These are phyloP conservation scores for Ganoderma lingzhi DNA, from an alignment of 1,284 basidiomycete genomes.

Conservation along the genomic window DNA sequence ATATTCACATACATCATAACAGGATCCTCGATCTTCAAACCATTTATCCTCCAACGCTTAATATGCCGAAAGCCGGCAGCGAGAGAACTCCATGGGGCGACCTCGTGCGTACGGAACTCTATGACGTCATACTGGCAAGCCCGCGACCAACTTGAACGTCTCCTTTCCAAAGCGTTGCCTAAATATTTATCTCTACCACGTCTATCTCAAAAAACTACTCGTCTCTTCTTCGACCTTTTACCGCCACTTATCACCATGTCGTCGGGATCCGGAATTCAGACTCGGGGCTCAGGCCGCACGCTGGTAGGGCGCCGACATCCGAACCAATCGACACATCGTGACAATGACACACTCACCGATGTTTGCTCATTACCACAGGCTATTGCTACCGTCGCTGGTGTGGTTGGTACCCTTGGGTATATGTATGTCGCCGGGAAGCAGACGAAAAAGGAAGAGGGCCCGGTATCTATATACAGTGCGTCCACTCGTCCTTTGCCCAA, in stretches of 20 bases:
- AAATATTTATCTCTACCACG: neutral
- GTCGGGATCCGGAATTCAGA: slow-evolving; percentile 17
- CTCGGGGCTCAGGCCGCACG: slow-evolving; percentile 24
- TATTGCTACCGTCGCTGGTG: slow-evolving; percentile 34
- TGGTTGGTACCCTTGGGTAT: slow-evolving; percentile 38
- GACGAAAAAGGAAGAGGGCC: slow-evolving; percentile 37
- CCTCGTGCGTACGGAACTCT: too few relatives aligned
- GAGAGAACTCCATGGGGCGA: too few relatives aligned
- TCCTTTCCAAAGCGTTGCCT: neutral
- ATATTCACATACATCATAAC: too few relatives aligned
- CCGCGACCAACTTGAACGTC: neutral
- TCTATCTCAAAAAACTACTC: neutral
- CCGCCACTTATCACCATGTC: neutral
- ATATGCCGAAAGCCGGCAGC: too few relatives aligned
- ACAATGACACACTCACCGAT: neutral
- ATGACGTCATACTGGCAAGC: neutral
- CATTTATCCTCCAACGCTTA: too few relatives aligned
- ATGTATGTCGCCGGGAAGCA: slow-evolving; percentile 41
- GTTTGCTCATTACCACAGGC: slow-evolving; percentile 26
- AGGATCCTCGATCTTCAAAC: too few relatives aligned
- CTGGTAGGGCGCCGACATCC: slow-evolving; percentile 19
- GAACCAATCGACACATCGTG: neutral
- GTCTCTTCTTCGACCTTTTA: neutral
- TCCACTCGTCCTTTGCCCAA: neutral
- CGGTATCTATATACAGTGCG: slow-evolving; percentile 41